Percentiles rank a stretch among this genome's conserved stretches.
Evolutionary conservation across 306 rosid genomes (phyloP).

Genomic region (Fragaria nilgerrensis): DNA sequence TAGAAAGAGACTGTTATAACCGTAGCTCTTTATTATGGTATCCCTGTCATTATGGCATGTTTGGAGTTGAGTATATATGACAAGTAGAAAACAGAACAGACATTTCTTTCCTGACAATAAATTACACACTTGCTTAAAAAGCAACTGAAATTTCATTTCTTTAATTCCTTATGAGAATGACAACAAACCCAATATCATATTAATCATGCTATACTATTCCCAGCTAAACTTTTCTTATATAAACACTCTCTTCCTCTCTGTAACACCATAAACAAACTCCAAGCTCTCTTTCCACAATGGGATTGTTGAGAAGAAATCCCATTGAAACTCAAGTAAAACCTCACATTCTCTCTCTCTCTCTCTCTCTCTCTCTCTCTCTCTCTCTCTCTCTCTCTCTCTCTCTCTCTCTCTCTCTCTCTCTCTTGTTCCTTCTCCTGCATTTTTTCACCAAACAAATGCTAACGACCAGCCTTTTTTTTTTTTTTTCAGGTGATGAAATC

Average conservation of each 20-base stretch:
- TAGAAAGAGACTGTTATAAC: slow-evolving; percentile 1
- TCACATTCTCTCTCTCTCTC: background rate
- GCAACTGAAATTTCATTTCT: background rate
- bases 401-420: background rate
- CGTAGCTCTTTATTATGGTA: background rate
- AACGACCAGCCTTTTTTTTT: background rate
- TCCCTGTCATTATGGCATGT: background rate
- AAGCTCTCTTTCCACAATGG: slow-evolving; percentile 11
- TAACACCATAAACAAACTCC: slow-evolving; percentile 18
- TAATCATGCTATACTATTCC: background rate
- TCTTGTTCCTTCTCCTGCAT: slow-evolving; percentile 6
- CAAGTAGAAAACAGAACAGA: background rate
- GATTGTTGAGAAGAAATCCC: slow-evolving; percentile 16
- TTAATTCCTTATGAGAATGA: background rate
- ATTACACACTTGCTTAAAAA: background rate
- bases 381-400: background rate
- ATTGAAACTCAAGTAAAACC: slow-evolving; percentile 30
- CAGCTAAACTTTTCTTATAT: slow-evolving; percentile 6
- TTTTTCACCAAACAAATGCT: background rate
- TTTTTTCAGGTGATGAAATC: slow-evolving; percentile 28
- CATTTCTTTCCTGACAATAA: background rate
- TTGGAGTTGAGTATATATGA: background rate
- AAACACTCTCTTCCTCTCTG: background rate
- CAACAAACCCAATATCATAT: background rate
- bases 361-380: background rate